These are phyloP conservation scores for Fusarium dimerum DNA, from an alignment of 2,329 filamentous ascomycete species.

Conservation along the genomic window DNA sequence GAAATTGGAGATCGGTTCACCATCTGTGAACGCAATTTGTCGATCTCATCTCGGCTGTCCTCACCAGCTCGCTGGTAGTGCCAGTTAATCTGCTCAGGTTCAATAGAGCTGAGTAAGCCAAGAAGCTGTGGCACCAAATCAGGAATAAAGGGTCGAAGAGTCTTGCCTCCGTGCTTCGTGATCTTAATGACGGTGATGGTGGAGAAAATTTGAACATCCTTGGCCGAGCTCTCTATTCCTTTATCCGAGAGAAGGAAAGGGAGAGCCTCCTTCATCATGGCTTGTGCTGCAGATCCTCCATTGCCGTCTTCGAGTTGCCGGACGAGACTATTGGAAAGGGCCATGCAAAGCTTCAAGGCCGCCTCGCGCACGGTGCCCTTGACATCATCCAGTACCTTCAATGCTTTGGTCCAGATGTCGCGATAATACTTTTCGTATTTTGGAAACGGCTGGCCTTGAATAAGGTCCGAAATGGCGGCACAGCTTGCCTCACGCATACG, in stretches of 20 bases:
- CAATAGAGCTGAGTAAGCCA: conserved; percentile 80
- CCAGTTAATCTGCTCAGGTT: conserved; percentile 89
- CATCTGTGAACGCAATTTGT: conserved; percentile 78
- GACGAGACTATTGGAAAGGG: conserved; percentile 81
- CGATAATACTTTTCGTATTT: conserved; percentile 84
- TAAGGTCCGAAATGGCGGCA: conserved; percentile 81
- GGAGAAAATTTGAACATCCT: conserved; percentile 85
- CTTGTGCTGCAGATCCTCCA: conserved; percentile 66
- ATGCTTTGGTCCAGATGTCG: conserved; percentile 80
- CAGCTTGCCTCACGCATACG: conserved; percentile 90
- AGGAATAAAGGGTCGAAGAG: conserved; percentile 78
- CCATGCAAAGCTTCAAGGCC: conserved; percentile 79
- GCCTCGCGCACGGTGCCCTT: conserved; percentile 85
- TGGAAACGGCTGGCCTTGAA: conserved; percentile 74
- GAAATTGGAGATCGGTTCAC: conserved; percentile 88
- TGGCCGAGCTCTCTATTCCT: conserved; percentile 82
- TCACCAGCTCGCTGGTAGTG: conserved; percentile 88
- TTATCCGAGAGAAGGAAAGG: conserved; percentile 89
- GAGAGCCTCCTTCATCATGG: conserved; percentile 83
- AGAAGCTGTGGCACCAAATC: conserved; percentile 80
- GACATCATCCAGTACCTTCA: conserved; percentile 94
- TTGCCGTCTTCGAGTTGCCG: conserved; percentile 81
- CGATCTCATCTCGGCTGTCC: conserved; percentile 84
- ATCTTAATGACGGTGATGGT: conserved; percentile 84
- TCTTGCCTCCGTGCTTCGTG: conserved; percentile 82